phyloP scores from a whole-genome alignment of 148 eudicot species.

The Mesembryanthemum crystallinum region DNA sequence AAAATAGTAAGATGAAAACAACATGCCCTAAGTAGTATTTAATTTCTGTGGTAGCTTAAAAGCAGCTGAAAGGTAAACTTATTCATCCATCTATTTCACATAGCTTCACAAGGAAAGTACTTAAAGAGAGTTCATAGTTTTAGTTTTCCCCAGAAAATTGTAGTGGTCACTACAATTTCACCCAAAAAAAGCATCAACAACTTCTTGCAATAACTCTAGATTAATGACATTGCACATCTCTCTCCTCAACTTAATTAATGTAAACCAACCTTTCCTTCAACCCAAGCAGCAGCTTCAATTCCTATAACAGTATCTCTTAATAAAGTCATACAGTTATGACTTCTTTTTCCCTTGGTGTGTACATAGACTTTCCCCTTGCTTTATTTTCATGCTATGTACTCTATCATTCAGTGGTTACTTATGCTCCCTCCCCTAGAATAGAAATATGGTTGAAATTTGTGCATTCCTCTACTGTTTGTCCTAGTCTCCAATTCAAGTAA shows the following conservation, averaged over 20 bases:
- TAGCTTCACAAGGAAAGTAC: background rate
- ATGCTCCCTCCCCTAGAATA: background rate
- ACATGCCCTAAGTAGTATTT: background rate
- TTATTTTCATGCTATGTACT: background rate
- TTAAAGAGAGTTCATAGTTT: slow-evolving; percentile 19
- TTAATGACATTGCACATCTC: slow-evolving; percentile 4
- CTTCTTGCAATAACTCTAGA: slow-evolving; percentile 23
- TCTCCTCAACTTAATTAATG: background rate
- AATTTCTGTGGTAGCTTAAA: background rate
- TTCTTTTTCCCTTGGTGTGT: background rate
- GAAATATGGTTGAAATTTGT: slow-evolving; percentile 20
- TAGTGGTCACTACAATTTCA: slow-evolving; percentile 15
- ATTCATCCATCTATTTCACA: slow-evolving; percentile 9
- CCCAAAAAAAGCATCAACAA: slow-evolving; percentile 2
- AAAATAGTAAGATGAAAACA: background rate
- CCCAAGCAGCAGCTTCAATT: background rate
- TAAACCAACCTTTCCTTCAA: background rate
- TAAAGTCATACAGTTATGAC: slow-evolving; percentile 20
- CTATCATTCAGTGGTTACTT: background rate
- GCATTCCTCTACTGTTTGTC: background rate
- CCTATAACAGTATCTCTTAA: slow-evolving; percentile 17
- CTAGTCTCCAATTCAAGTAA: background rate
- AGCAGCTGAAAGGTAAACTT: slow-evolving; percentile 9
- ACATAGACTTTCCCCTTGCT: slow-evolving; percentile 22
- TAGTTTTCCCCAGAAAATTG: slow-evolving; percentile 15